Conservation (phyloP, 1,284 basidiomycete species). For the Microbotryum silenes-acaulis region DNA sequence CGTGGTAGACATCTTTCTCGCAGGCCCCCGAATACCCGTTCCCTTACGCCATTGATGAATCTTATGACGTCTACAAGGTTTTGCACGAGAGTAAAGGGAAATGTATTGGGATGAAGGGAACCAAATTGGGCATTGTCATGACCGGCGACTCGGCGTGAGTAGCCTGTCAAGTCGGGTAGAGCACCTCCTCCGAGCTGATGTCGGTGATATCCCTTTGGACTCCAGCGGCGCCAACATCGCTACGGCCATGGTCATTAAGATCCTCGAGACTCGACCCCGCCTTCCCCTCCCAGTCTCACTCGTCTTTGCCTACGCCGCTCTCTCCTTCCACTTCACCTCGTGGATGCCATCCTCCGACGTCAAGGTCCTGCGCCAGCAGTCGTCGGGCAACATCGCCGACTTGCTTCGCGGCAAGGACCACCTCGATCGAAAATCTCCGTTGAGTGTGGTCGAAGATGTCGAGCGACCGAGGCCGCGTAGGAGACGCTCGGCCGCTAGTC, state of each 20-base stretch:
- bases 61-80: constrained; percentile 78
- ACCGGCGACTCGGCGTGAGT: constrained; percentile 88
- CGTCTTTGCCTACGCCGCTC: constrained; percentile 59
- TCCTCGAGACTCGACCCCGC: constrained; percentile 55
- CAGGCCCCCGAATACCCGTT: constrained; percentile 57
- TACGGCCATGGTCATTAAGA: constrained; percentile 70
- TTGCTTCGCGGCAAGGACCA: constrained; percentile 79
- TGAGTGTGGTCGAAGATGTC: constrained; percentile 73
- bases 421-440: constrained; percentile 56
- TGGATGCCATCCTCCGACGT: constrained; percentile 92
- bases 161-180: constrained; percentile 10
- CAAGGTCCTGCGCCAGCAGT: constrained; percentile 67
- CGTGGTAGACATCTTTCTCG: too few relatives aligned
- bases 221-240: constrained; percentile 74
- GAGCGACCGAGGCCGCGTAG: constrained; percentile 15
- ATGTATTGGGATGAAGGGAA: constrained; percentile 64
- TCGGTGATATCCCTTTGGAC: constrained; percentile 4
- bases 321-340: constrained; percentile 92
- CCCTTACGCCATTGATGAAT: constrained; percentile 90
- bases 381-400: constrained; percentile 53
- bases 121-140: constrained; percentile 60
- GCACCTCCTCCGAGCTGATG: constrained; percentile 34
- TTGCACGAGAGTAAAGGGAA: constrained; percentile 71
- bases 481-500: neutral
- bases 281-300: constrained; percentile 64